These are phyloP conservation scores for Chytridiales sp. DNA, from an alignment of 371 early-diverging fungal genomes.

Conservation along the genomic window DNA sequence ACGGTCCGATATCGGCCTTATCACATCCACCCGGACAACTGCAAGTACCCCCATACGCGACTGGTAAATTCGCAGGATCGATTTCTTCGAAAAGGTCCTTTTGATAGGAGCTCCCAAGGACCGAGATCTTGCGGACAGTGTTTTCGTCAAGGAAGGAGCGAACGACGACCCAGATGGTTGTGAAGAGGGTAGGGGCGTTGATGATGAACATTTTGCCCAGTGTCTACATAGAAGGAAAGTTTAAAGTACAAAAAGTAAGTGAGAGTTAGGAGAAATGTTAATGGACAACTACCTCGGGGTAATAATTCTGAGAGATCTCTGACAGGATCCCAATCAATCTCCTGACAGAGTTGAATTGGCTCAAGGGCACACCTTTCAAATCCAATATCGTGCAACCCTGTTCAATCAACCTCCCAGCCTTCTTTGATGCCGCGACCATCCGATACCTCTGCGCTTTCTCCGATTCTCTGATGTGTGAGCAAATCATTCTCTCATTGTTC, in stretches of 20 bases:
- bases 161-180: conserved; percentile 66
- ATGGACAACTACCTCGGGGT: conserved; percentile 75
- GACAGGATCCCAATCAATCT: conserved; percentile 62
- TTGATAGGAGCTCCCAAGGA: conserved; percentile 58
- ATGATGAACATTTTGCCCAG: conserved; percentile 72
- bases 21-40: conserved; percentile 52
- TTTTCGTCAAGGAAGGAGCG: conserved; percentile 69
- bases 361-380: conserved; percentile 62
- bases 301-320: conserved; percentile 71
- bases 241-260: not conserved
- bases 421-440: conserved; percentile 58
- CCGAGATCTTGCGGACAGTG: conserved; percentile 67
- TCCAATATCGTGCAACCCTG: conserved; percentile 71
- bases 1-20: conserved; percentile 45
- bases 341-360: conserved; percentile 56
- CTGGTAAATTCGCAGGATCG: conserved; percentile 59
- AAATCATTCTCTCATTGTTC: conserved; percentile 57
- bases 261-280: not conserved
- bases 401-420: conserved; percentile 59
- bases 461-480: conserved; percentile 61
- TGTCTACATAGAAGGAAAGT: too few species aligned
- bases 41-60: conserved; percentile 60
- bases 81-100: conserved; percentile 55
- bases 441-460: conserved; percentile 59
- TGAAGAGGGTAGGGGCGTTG: conserved; percentile 73